phyloP scores from a whole-genome alignment of 208 protist genomes.

The Herpetomonas tarakana region DNA sequence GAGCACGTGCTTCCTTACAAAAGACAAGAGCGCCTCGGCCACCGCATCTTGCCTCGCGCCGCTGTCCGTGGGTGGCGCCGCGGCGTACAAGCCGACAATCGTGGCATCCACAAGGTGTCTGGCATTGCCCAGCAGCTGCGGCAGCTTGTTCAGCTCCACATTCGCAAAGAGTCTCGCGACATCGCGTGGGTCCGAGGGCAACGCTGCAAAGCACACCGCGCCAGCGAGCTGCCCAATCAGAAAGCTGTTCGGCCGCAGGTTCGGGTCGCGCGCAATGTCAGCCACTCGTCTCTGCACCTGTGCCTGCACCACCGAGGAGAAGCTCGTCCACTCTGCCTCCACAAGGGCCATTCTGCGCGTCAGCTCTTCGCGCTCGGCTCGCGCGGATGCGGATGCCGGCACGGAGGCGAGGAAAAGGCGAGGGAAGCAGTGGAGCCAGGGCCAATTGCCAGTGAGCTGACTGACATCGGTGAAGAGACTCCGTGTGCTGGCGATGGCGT shows the following conservation, averaged over 20 bases:
- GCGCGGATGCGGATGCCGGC: no score
- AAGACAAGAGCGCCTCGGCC: constrained; percentile 21
- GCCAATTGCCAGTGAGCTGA: constrained; percentile 24
- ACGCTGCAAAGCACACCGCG: neutral
- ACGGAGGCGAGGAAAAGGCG: constrained; percentile 7
- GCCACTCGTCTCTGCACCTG: constrained; percentile 22
- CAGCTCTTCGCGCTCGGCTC: neutral
- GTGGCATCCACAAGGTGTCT: constrained; percentile 41
- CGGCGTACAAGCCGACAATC: constrained; percentile 18
- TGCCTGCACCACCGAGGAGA: constrained; percentile 6
- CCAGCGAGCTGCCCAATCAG: constrained; percentile 25
- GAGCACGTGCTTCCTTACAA: constrained; percentile 31
- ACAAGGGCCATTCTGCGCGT: neutral
- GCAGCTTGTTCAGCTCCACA: constrained; percentile 35
- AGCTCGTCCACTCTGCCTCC: constrained; percentile 7
- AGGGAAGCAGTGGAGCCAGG: constrained; percentile 5
- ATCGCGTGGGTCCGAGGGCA: constrained; percentile 1
- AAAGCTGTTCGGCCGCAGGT: constrained; percentile 55
- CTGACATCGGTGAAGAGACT: constrained; percentile 38
- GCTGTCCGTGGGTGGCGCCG: constrained; percentile 8
- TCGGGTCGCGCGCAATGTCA: constrained; percentile 29
- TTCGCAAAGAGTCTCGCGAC: constrained; percentile 21
- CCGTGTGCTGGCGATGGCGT: constrained; percentile 11
- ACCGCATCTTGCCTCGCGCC: constrained; percentile 1
- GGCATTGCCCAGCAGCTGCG: constrained; percentile 29